phyloP scores from a whole-genome alignment of 164 flowering plant species.

The Tetracentron sinense region DNA sequence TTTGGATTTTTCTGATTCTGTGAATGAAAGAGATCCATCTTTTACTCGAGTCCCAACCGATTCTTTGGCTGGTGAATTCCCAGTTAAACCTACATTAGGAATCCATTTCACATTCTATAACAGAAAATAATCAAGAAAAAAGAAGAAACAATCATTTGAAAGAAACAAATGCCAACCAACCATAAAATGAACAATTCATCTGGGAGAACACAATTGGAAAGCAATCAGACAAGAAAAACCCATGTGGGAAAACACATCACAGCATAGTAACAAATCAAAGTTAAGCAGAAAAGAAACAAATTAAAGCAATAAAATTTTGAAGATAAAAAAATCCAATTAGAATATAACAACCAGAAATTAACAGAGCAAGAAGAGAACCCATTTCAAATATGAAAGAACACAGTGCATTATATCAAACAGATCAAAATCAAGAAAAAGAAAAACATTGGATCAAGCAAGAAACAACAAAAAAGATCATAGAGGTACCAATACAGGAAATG shows the following conservation, averaged over 20 bases:
- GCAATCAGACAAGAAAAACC: background rate
- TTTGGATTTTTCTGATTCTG: conserved; percentile 23
- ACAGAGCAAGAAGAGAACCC: background rate
- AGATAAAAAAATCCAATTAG: background rate
- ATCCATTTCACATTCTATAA: conserved; percentile 3
- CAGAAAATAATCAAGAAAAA: background rate
- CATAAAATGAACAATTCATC: background rate
- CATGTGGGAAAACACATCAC: no score
- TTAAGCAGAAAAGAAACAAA: background rate
- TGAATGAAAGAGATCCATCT: conserved; percentile 18
- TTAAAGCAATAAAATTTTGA: background rate
- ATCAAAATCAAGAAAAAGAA: background rate
- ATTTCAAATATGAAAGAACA: background rate
- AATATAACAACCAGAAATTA: background rate
- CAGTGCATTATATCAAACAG: background rate
- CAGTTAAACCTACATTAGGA: conserved; percentile 30
- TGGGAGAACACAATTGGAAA: background rate
- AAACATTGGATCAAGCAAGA: background rate
- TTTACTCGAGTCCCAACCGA: conserved; percentile 16
- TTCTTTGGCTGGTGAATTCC: conserved; percentile 31
- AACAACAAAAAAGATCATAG: background rate
- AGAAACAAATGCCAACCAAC: background rate
- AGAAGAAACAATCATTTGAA: background rate
- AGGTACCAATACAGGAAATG: background rate
- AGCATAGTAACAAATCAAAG: background rate